Percentiles rank a stretch among this genome's conserved stretches.
Conservation (phyloP, 2,329 filamentous ascomycete species). For the Fusarium tjaetaba region DNA sequence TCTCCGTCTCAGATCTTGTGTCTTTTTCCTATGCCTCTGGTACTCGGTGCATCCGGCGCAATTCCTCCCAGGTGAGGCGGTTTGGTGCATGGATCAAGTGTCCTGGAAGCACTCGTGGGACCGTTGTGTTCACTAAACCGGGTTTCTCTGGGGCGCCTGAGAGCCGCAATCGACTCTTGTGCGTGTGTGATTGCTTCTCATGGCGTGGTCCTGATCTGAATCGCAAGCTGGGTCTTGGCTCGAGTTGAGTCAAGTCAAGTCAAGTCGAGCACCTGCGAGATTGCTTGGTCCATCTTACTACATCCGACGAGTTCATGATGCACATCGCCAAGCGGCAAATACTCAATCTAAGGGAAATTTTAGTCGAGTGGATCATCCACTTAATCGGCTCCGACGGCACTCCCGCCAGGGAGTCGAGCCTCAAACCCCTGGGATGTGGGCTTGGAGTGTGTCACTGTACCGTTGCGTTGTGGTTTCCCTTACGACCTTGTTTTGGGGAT, state of each 20-base stretch:
- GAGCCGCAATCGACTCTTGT: slow-evolving; percentile 23
- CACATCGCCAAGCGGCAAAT: slow-evolving; percentile 48
- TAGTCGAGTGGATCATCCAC: slow-evolving; percentile 45
- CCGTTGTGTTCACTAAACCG: slow-evolving; percentile 31
- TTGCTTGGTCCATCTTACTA: slow-evolving; percentile 12
- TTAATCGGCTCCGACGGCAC: slow-evolving; percentile 45
- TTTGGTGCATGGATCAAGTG: slow-evolving; percentile 47
- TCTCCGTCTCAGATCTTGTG: slow-evolving; percentile 39
- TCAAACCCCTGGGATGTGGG: slow-evolving; percentile 42
- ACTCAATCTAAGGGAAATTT: slow-evolving; percentile 45
- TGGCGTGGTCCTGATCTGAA: slow-evolving; percentile 4
- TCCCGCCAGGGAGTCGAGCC: slow-evolving; percentile 42
- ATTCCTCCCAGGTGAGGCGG: slow-evolving; percentile 43
- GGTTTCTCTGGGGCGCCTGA: slow-evolving; percentile 8
- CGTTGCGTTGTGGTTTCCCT: slow-evolving; percentile 29
- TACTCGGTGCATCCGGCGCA: slow-evolving; percentile 42
- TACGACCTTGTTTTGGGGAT: slow-evolving; percentile 37
- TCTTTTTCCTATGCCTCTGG: slow-evolving; percentile 28
- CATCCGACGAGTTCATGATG: slow-evolving; percentile 41
- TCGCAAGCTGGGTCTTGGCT: slow-evolving; percentile 11
- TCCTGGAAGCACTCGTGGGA: slow-evolving; percentile 37
- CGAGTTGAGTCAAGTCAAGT: slow-evolving; percentile 1
- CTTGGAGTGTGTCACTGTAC: slow-evolving; percentile 38
- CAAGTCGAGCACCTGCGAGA: slow-evolving; percentile 1
- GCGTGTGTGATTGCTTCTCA: neutral